A percentile compares a stretch with the other conserved stretches of the same genome.
These are phyloP conservation scores for Breynia disticha DNA, from an alignment of 441 rosid genomes.

Conservation along the genomic window DNA sequence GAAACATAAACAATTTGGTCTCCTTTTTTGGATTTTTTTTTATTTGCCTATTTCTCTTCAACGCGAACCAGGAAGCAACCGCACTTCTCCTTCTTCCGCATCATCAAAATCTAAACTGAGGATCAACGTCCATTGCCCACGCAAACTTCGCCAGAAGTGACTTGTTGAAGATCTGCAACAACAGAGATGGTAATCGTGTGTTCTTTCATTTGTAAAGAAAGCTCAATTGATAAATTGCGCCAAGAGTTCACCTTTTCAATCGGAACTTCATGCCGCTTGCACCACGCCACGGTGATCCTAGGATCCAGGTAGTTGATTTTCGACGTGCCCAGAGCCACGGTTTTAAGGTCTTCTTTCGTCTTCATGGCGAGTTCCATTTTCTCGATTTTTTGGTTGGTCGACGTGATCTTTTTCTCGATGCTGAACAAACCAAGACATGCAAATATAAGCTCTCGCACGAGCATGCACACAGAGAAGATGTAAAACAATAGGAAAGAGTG, in stretches of 20 bases:
- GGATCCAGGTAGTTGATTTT: slow-evolving; percentile 98
- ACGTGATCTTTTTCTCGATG: slow-evolving; percentile 61
- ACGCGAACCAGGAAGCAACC: neutral
- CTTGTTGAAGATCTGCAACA: slow-evolving; percentile 85
- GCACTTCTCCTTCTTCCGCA: slow-evolving; percentile 8
- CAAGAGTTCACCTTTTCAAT: slow-evolving; percentile 73
- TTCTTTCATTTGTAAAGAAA: no score
- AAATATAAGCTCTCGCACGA: slow-evolving; percentile 9
- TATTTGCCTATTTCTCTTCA: neutral
- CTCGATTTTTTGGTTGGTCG: slow-evolving; percentile 64
- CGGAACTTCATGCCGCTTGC: slow-evolving; percentile 96
- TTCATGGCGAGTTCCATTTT: slow-evolving; percentile 78
- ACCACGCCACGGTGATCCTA: slow-evolving; percentile 98
- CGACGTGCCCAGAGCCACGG: slow-evolving; percentile 94
- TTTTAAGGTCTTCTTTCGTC: slow-evolving; percentile 89
- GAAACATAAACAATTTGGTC: slow-evolving; percentile 8
- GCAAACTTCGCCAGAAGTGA: slow-evolving; percentile 91
- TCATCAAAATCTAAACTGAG: slow-evolving; percentile 86
- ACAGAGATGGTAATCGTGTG: no score
- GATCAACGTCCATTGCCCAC: slow-evolving; percentile 99
- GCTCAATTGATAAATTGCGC: slow-evolving; percentile 4
- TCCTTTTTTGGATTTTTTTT: neutral
- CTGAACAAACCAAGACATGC: slow-evolving; percentile 29
- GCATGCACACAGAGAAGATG: neutral
- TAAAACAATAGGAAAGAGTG: neutral